Evolutionary conservation across 306 rosid genomes (phyloP).

Genomic region (Casuarina glauca): DNA sequence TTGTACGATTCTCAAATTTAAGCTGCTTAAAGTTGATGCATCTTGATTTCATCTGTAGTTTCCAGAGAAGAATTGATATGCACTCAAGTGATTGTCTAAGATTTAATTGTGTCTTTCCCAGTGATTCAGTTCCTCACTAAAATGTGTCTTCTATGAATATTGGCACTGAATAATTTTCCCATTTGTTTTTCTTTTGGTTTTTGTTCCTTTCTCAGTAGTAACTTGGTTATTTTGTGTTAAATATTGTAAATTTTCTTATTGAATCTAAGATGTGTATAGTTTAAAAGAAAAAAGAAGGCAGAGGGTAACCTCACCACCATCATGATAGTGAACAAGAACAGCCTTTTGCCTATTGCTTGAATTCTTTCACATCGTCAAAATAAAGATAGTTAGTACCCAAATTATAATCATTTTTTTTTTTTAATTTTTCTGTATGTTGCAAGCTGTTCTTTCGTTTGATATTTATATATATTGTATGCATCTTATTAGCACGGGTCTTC

Average conservation of each 20-base stretch:
- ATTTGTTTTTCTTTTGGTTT: too few species aligned
- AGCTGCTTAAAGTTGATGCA: neutral
- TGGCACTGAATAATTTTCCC: too few species aligned
- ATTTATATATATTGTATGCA: slow-evolving; percentile 1
- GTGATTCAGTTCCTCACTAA: neutral
- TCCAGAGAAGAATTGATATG: neutral
- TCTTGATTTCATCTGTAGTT: neutral
- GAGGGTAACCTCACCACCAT: neutral
- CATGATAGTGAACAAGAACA: neutral
- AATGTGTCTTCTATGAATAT: neutral
- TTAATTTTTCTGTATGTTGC: neutral
- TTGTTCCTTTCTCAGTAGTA: neutral
- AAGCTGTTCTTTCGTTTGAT: neutral
- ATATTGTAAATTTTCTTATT: neutral
- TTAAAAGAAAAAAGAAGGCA: neutral
- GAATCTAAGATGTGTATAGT: neutral
- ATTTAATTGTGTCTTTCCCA: neutral
- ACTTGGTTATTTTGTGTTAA: neutral
- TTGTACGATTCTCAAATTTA: neutral
- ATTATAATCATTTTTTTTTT: neutral
- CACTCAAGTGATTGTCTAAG: neutral
- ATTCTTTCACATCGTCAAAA: neutral
- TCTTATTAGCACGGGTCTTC: slow-evolving; percentile 66
- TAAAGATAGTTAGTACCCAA: neutral
- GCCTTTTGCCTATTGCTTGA: neutral